Evolutionary conservation across 345 rosid species (phyloP), one percentile per base, ranked within the genome.

Genomic region (Cardiospermum halicacabum): DNA sequence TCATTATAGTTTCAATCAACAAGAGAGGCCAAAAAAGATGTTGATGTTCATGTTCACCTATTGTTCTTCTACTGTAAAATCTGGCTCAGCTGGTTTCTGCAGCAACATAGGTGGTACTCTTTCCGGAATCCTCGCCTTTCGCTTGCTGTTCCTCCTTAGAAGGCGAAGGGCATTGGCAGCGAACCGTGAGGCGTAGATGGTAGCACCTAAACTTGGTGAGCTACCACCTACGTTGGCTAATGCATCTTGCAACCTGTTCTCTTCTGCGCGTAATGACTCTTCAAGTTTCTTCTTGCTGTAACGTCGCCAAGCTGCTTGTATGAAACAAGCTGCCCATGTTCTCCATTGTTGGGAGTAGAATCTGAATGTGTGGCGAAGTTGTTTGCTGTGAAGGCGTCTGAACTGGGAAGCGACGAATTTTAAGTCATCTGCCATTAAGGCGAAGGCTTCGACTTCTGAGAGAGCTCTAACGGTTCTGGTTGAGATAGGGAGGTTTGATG

Each of bases 41-140:
- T n/a, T n/a, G n/a, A n/a, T n/a, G n/a, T n/a, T n/a, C n/a, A n/a
- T 16, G n/a, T 25, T 58, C 37, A 54, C 53, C 66, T 64, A 75
- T 45, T 65, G 73, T 56, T 80, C 83, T 59, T 80, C 93, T 24
- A 84, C 79, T 30, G 83, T 80, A 69, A 92, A 89, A 79, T 92
- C 96, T 11, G 96, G 98, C 65, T 92, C 98, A 8, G 98, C 81
- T 15, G 96, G 96, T 69, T 92, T 89, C 78, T 88, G 97, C 63
- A 84, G 96, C 54, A 90, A 71, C 62, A 86, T 76, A 1, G 88
- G 91, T 3, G 86, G 83, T 57, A 85, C 78, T 59, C 98, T 74
- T 49, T 92, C 96, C 0, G 74, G 60, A 32, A 83, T 45, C 79
- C 94, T 86, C 2, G 84, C 80, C 72, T 82, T 88, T 47, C 80